Percentiles rank a stretch among this genome's conserved stretches.
Conservation (phyloP, 202 grass and related monocot species). For the Panicum hallii region DNA sequence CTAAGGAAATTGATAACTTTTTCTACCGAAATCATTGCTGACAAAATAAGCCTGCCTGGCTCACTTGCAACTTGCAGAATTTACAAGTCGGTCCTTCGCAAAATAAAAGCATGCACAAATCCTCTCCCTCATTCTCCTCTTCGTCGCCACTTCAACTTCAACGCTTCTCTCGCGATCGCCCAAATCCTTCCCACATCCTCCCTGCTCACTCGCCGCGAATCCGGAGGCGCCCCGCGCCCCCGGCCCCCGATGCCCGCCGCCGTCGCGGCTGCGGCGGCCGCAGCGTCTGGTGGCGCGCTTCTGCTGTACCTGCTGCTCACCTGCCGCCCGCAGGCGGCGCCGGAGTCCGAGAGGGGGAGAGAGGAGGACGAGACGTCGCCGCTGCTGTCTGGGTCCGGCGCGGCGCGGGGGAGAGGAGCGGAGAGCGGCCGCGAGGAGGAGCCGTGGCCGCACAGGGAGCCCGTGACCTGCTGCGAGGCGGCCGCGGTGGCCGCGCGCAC, state of each 20-base stretch:
- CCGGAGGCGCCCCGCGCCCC: background rate
- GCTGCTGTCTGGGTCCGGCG: conserved; percentile 17
- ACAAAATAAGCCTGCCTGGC: background rate
- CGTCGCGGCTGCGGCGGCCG: conserved; percentile 25
- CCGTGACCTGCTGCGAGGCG: conserved; percentile 63
- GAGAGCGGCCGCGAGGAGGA: background rate
- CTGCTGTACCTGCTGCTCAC: conserved; percentile 47
- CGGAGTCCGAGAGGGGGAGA: background rate
- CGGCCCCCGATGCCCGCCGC: conserved; percentile 36
- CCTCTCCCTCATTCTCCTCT: background rate
- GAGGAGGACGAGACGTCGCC: conserved; percentile 33
- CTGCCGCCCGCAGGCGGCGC: conserved; percentile 37
- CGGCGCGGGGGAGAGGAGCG: background rate
- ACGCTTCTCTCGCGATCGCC: conserved; percentile 48
- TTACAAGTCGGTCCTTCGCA: conserved; percentile 43
- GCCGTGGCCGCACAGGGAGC: conserved; percentile 49
- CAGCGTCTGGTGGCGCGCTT: conserved; percentile 42
- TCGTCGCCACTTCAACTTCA: conserved; percentile 46
- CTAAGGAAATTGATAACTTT: background rate
- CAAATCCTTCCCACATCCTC: conserved; percentile 12
- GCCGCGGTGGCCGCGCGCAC: conserved; percentile 48
- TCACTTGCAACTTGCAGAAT: conserved; percentile 39
- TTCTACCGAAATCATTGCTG: too few relatives aligned
- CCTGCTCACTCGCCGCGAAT: background rate
- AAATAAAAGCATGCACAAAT: conserved; percentile 12